Evolutionary conservation across 2,329 filamentous ascomycete species (phyloP).

Genomic region (Fonsecaea erecta): DNA sequence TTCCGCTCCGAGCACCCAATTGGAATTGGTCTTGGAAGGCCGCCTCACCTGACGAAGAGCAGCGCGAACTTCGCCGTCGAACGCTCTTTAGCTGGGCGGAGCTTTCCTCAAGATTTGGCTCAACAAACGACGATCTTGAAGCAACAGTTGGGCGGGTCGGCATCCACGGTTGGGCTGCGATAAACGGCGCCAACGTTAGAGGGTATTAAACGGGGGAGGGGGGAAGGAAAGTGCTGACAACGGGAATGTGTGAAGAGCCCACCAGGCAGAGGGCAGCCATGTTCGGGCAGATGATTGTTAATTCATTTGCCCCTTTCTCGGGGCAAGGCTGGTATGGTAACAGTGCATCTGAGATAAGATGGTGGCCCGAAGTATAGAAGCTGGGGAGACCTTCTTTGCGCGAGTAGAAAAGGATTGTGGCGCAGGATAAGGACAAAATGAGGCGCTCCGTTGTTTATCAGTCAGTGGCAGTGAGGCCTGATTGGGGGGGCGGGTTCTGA

Average conservation of each 20-base stretch:
- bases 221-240: background rate
- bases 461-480: background rate
- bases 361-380: background rate
- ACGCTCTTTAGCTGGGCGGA: constrained; percentile 1
- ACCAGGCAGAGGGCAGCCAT: background rate
- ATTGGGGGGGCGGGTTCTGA: background rate
- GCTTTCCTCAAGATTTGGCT: background rate
- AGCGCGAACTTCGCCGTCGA: background rate
- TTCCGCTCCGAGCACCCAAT: background rate
- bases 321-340: background rate
- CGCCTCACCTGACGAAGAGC: background rate
- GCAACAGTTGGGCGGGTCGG: constrained; percentile 17
- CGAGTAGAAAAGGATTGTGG: constrained; percentile 14
- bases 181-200: background rate
- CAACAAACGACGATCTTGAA: constrained; percentile 7
- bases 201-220: background rate
- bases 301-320: background rate
- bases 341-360: constrained; percentile 1
- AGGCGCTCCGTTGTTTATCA: constrained; percentile 1
- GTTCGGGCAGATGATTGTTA: background rate
- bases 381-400: background rate
- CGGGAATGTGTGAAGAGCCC: background rate
- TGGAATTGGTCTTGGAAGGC: background rate
- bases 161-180: constrained; percentile 32
- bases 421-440: constrained; percentile 24